Base-by-base conservation (phyloP, 352 stramenopile species). In the Phytophthora pseudosyringae region DNA sequence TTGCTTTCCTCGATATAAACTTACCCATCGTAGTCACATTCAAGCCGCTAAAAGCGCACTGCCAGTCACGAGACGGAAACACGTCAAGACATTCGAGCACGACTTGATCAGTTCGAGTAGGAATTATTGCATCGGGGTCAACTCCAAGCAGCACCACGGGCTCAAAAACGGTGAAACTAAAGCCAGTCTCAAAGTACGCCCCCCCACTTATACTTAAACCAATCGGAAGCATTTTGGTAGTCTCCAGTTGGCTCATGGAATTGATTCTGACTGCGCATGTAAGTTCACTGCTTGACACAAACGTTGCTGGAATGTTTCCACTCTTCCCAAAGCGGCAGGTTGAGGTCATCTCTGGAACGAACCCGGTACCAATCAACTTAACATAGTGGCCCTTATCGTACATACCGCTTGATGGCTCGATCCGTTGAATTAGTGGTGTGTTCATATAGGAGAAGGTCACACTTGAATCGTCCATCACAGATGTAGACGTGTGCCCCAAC, bases 391-490 rank as follows among this genome's bases (percentile, higher is more conserved):
- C 5, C 15, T 53, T 57, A 33, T 67, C 66, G 45, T 62, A 68
- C 43, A 82, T 63, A 7, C 77, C 72, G 5, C 39, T 51, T 11
- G 18, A 49, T 40, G 77, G 77, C 7, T 70, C 48, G 18, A 82
- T 66, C 1, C 29, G 4, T 16, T 59, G 43, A 16, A 86, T 54
- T 3, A 67, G 18, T 11, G 77, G 77, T 4, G 52, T 61, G 15
- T 54, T 54, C 0, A 77, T 41, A 49, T 86, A 86, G 1, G 25
- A 73, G 41, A 80, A 86, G 6, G 1, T 57, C 1, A 73, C 15
- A 15, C 40, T 53, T 2, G 9, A 52, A 31, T 38, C 10, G 53
- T 74, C 26, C 3, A 8, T 9, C 12, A 32, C 2, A 8, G 28
- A 60, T 5, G 76, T 69, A 29, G 51, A 58, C 5, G 44, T 58